Evolutionary conservation across 2,329 filamentous ascomycete genomes (phyloP).

Genomic region (Paraphoma chrysanthemicola): DNA sequence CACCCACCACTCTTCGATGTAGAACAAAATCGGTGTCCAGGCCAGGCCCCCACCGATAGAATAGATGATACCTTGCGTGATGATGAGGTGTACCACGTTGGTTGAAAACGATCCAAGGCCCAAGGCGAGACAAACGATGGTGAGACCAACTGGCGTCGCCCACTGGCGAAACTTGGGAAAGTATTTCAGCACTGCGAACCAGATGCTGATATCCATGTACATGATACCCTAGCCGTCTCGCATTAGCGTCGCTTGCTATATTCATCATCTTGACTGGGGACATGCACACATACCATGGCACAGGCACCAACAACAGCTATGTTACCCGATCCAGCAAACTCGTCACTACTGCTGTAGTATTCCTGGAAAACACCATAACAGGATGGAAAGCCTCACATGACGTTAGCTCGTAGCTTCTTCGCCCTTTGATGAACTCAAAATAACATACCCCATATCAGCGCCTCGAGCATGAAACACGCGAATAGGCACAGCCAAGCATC

Average conservation of each 20-base stretch:
- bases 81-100: slow-evolving; percentile 39
- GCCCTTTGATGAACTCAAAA: neutral
- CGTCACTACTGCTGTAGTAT: slow-evolving; percentile 67
- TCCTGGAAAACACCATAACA: slow-evolving; percentile 75
- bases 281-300: slow-evolving; percentile 49
- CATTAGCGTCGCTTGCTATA: neutral
- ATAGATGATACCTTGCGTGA: slow-evolving; percentile 48
- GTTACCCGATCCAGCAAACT: slow-evolving; percentile 60
- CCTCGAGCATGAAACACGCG: slow-evolving; percentile 57
- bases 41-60: slow-evolving; percentile 54
- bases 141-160: slow-evolving; percentile 39
- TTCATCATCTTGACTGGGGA: neutral
- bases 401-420: slow-evolving; percentile 5
- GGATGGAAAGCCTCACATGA: slow-evolving; percentile 66
- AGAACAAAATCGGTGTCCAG: slow-evolving; percentile 57
- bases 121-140: slow-evolving; percentile 39
- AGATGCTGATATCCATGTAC: slow-evolving; percentile 51
- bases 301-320: slow-evolving; percentile 71
- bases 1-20: slow-evolving; percentile 68
- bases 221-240: slow-evolving; percentile 38
- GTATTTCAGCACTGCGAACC: slow-evolving; percentile 40
- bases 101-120: slow-evolving; percentile 43
- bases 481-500: slow-evolving; percentile 28
- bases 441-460: slow-evolving; percentile 32
- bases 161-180: slow-evolving; percentile 41